Base-by-base conservation (phyloP, 2,329 filamentous ascomycete genomes). In the Trichoderma sp. region DNA sequence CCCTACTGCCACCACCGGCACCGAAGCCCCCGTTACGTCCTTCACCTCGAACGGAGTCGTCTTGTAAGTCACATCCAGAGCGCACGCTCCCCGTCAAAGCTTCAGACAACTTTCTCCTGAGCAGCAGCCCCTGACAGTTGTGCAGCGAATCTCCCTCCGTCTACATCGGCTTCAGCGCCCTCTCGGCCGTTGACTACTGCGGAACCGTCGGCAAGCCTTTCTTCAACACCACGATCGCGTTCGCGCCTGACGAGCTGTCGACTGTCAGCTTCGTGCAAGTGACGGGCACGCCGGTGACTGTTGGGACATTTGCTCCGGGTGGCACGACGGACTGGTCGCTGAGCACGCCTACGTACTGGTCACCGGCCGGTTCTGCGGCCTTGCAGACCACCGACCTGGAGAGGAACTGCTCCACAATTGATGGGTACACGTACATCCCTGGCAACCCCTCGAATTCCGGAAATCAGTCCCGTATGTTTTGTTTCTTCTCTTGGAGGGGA, bases 391-490 rank as follows among this genome's bases (percentile, higher is more conserved):
- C 26, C 6, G 65, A 66, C 17, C 17, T 66, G n/a, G 26, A 64
- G 39, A 64, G 61, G 21, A 64, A 66, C 30, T 66, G 65, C 41
- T 66, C 65, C 7, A 66, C 65, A 14, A 66, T 64, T 7, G 34
- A 41, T 12, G 65, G 65, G 5, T 66, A 66, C 60, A 26, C 45
- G 2, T 66, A 54, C 14, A 54, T 66, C 7, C 63, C 63, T 5
- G 63, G 63, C 45, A 61, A 61, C 5, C 63, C 63, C 24, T 67
- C 63, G 19, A 65, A 54, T 28, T 48, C 56, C 6, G 3, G 48
- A 7, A 45, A 44, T 1, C 7, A 10, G 15, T 64, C 54, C 3
- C 65, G 62, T 65, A 65, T 5, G 65, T 65, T 48, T 30, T 34
- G 9, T 10, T 9, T 4, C 17, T 34, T 39, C 1, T 10, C 30